Evolutionary conservation across 352 stramenopile species (phyloP), one percentile per base, ranked within the genome.

Genomic region (Hyaloperonospora arabidopsidis): DNA sequence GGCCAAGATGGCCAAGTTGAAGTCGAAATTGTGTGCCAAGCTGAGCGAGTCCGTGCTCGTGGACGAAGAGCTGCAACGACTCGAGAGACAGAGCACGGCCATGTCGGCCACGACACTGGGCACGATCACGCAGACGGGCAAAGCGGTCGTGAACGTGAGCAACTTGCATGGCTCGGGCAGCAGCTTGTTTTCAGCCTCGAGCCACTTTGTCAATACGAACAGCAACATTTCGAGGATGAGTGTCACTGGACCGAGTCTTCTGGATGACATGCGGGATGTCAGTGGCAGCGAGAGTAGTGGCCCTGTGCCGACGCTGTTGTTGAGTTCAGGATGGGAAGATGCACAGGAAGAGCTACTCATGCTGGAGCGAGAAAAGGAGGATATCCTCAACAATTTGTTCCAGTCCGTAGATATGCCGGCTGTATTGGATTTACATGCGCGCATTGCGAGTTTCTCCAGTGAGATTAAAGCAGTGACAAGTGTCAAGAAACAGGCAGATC

Each of bases 401-500:
- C 68, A 71, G 44, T 52, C 74, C 0, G 67, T 81, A 12, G 72
- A 78, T 2, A 74, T 83, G 52, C 75, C 83, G 7, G 75, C 84
- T 11, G 77, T 81, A 17, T 66, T 88, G 51, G 76, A 87, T 32
- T 52, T 93, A 18, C 75, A 93, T 54, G 61, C 79, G 18, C 77
- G 79, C 19, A 78, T 93, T 49, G 74, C 79, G 5, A 72, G 86
- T 36, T 87, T 79, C 49, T 76, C 76, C 4, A 87, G 79, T 4
- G 83, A 93, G 58, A 86, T 89, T 57, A 85, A 88, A 54, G 83
- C 83, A 0, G 78, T 79, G 28, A 67, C 86, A 41, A 86, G 71
- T 47, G 77, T 87, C 2, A 69, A 79, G 50, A 87, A 87, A 50
- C 83, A 93, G 59, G 74, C 88, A 5, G 77, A 89, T n/a, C 67